Evolutionary conservation across 2,329 filamentous ascomycete genomes (phyloP).

Genomic region (Fusarium multiceps): DNA sequence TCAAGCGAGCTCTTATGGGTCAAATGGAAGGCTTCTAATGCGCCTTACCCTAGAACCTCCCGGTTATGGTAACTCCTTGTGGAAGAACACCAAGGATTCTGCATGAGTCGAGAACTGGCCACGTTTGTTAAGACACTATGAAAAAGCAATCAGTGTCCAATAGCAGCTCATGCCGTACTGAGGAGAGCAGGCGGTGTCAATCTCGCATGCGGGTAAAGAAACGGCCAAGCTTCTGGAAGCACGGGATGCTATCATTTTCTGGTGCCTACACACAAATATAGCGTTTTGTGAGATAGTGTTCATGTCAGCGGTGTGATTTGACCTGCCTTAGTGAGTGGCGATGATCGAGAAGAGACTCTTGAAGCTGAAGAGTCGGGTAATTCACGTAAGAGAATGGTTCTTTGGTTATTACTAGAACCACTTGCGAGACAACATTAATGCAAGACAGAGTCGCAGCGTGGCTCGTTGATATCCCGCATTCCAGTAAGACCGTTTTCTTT

Average conservation of each 20-base stretch:
- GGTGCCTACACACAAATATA: not conserved
- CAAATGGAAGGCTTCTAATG: not conserved
- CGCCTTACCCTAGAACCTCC: not conserved
- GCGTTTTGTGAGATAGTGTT: not conserved
- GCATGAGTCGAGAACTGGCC: not conserved
- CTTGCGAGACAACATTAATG: not conserved
- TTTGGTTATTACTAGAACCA: not conserved
- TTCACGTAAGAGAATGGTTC: not conserved
- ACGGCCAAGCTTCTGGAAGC: not conserved
- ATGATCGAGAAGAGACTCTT: not conserved
- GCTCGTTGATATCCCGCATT: constrained; percentile 13
- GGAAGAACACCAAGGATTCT: not conserved
- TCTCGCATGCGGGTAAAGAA: not conserved
- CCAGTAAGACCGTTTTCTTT: not conserved
- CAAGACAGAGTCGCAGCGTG: not conserved
- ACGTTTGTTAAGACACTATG: not conserved
- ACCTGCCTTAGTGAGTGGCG: not conserved
- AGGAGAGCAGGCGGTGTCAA: not conserved
- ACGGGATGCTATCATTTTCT: not conserved
- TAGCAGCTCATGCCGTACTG: not conserved
- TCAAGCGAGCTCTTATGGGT: not conserved
- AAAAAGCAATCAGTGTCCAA: not conserved
- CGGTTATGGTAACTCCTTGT: not conserved
- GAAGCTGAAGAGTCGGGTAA: not conserved
- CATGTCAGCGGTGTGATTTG: not conserved